Evolutionary conservation across 2,329 filamentous ascomycete species (phyloP).

Genomic region (Phyllosticta capitalensis): DNA sequence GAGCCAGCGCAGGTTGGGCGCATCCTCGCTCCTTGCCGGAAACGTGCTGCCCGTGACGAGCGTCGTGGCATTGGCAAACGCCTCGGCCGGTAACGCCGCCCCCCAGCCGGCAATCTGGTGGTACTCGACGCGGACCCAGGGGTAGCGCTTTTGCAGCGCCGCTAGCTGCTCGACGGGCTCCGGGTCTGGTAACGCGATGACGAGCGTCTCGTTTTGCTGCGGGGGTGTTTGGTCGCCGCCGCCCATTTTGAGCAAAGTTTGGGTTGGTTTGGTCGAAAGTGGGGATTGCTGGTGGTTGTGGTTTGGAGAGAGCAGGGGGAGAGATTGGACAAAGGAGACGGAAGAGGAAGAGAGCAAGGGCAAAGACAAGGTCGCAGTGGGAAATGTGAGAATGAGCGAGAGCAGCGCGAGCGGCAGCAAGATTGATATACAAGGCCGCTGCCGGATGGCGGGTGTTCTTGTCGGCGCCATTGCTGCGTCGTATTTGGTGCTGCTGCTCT

Average conservation of each 20-base stretch:
- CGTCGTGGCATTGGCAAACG: conserved; percentile 36
- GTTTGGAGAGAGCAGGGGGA: neutral
- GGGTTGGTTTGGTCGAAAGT: neutral
- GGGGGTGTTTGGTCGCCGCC: conserved; percentile 30
- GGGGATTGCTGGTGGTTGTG: neutral
- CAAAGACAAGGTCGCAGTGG: neutral
- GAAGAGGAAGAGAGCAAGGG: neutral
- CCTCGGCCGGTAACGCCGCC: conserved; percentile 17
- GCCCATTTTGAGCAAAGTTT: conserved; percentile 26
- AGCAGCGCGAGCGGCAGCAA: neutral
- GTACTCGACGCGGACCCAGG: conserved; percentile 24
- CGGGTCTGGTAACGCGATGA: conserved; percentile 35
- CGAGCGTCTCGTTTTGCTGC: conserved; percentile 21
- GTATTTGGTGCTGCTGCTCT: neutral
- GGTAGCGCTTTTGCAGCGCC: conserved; percentile 21
- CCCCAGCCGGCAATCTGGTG: neutral
- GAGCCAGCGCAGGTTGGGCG: conserved; percentile 39
- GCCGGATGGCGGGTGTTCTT: neutral
- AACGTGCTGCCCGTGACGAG: conserved; percentile 40
- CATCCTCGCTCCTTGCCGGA: conserved; percentile 27
- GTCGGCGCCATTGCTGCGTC: neutral
- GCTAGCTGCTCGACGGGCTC: conserved; percentile 18
- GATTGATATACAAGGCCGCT: neutral
- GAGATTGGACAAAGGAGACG: neutral
- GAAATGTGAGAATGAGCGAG: neutral